phyloP scores from a whole-genome alignment of 768 basidiomycete genomes.

The Podaxis rugospora region DNA sequence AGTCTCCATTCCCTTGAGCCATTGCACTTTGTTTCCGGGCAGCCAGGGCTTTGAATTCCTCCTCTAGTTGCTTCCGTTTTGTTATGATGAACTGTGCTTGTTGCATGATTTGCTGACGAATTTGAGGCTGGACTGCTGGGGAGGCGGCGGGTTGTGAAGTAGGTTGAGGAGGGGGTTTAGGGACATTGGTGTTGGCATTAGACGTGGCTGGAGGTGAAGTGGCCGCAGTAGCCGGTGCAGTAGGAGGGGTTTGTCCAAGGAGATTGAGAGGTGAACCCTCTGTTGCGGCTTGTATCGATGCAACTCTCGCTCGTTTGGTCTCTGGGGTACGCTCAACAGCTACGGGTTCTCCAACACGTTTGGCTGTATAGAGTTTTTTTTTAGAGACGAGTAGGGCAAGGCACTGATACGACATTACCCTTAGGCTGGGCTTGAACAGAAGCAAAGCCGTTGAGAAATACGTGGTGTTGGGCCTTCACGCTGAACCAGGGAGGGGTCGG shows the following conservation, averaged over 20 bases:
- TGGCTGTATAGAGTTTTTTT: conserved; percentile 22
- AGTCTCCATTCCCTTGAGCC: conserved; percentile 16
- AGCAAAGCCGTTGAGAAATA: conserved; percentile 48
- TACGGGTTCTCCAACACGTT: conserved; percentile 39
- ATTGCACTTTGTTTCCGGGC: conserved; percentile 11
- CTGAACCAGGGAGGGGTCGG: conserved; percentile 53
- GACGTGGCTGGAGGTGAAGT: background rate
- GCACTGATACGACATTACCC: conserved; percentile 8
- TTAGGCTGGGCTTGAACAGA: conserved; percentile 25
- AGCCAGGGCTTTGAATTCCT: background rate
- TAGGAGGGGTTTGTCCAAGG: conserved; percentile 12
- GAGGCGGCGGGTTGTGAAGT: background rate
- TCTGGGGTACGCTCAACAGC: conserved; percentile 36
- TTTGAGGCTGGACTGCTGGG: conserved; percentile 18
- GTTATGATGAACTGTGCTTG: background rate
- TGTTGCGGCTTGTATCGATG: background rate
- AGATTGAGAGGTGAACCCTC: conserved; percentile 13
- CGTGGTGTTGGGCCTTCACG: conserved; percentile 37
- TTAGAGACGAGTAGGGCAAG: background rate
- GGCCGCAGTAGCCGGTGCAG: conserved; percentile 18
- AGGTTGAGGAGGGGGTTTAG: conserved; percentile 15
- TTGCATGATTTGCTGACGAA: background rate
- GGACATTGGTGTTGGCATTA: conserved; percentile 8
- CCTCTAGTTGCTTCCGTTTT: conserved; percentile 6
- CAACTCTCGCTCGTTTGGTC: conserved; percentile 3